Evolutionary conservation across 768 basidiomycete genomes (phyloP).

Genomic region (Auricularia sp.): DNA sequence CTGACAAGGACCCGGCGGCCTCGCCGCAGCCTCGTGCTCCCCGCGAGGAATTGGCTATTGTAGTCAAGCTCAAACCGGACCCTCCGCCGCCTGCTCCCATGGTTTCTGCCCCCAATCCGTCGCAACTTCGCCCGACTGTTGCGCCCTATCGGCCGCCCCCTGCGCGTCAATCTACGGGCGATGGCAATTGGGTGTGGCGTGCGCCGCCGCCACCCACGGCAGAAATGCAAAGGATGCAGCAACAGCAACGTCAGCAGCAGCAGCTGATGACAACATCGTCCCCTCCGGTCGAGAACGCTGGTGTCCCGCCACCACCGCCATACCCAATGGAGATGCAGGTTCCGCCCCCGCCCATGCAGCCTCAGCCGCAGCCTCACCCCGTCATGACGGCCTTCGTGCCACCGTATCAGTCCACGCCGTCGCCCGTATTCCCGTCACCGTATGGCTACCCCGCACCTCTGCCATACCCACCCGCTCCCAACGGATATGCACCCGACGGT

Average conservation of each 20-base stretch:
- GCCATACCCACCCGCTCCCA: slow-evolving; percentile 47
- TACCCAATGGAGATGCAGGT: background rate
- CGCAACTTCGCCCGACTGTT: slow-evolving; percentile 24
- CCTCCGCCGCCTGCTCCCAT: slow-evolving; percentile 6
- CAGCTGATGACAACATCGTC: background rate
- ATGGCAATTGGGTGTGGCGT: slow-evolving; percentile 6
- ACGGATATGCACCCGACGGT: slow-evolving; percentile 62
- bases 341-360: background rate
- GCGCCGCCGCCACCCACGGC: background rate
- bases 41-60: slow-evolving; percentile 30
- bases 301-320: background rate
- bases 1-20: background rate
- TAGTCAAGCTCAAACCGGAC: slow-evolving; percentile 19
- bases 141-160: slow-evolving; percentile 2
- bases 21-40: slow-evolving; percentile 4
- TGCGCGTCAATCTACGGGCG: background rate
- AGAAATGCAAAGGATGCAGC: background rate
- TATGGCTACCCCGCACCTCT: slow-evolving; percentile 44
- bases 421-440: slow-evolving; percentile 43
- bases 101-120: slow-evolving; percentile 14
- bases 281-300: too few species aligned
- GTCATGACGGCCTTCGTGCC: slow-evolving; percentile 36
- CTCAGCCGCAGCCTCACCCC: slow-evolving; percentile 12
- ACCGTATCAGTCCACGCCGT: slow-evolving; percentile 38
- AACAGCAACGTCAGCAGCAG: background rate